A percentile compares a stretch with the other conserved stretches of the same genome.
Conservation (phyloP, 2,329 filamentous ascomycete species). For the Apiospora rasikravindrae region DNA sequence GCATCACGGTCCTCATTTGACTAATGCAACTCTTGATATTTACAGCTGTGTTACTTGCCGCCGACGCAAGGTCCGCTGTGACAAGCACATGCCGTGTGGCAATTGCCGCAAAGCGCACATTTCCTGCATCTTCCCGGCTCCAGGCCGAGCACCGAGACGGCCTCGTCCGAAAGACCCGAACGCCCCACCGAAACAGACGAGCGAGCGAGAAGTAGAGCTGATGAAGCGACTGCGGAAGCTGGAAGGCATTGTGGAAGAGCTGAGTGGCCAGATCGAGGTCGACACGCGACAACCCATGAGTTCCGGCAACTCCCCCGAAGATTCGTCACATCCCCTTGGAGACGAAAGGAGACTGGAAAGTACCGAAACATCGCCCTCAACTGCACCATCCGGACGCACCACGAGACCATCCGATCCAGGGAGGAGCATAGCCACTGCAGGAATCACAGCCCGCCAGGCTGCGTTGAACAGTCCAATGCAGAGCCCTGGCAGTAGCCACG, state of each 20-base stretch:
- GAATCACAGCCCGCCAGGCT: background rate
- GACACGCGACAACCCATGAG: conserved; percentile 48
- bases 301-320: conserved; percentile 46
- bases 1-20: background rate
- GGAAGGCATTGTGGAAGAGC: conserved; percentile 75
- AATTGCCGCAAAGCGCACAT: conserved; percentile 75
- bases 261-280: conserved; percentile 68
- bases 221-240: conserved; percentile 74
- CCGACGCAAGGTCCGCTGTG: conserved; percentile 72
- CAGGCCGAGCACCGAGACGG: conserved; percentile 73
- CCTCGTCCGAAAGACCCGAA: conserved; percentile 69
- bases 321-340: conserved; percentile 30
- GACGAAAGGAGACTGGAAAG: conserved; percentile 20
- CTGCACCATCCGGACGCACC: background rate
- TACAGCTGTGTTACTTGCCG: conserved; percentile 52
- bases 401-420: background rate
- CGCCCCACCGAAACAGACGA: conserved; percentile 62
- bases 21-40: background rate
- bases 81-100: conserved; percentile 77
- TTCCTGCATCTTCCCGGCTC: conserved; percentile 76
- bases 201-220: conserved; percentile 69
- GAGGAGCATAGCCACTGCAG: background rate
- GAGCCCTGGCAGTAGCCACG: conserved; percentile 30
- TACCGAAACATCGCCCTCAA: conserved; percentile 26
- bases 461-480: conserved; percentile 34